These are phyloP conservation scores for Xylaria sp. DNA, from an alignment of 2,329 filamentous ascomycete genomes.

Conservation along the genomic window DNA sequence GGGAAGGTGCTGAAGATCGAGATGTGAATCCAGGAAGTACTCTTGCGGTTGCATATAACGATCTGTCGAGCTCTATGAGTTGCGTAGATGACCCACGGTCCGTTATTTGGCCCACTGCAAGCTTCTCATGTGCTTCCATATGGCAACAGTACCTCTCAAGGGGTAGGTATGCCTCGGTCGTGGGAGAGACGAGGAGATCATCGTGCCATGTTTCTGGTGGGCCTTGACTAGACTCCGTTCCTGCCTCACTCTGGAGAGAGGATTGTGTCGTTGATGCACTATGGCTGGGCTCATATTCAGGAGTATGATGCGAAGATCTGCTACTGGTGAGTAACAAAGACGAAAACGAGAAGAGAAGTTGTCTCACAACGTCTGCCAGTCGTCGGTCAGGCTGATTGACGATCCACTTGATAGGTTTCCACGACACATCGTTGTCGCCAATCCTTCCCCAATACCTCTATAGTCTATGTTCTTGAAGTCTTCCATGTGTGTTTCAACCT, in stretches of 20 bases:
- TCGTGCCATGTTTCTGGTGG: not conserved
- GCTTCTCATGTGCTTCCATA: slow-evolving; percentile 31
- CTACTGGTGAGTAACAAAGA: not conserved
- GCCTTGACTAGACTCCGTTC: not conserved
- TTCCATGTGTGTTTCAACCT: slow-evolving; percentile 22
- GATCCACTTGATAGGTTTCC: slow-evolving; percentile 29
- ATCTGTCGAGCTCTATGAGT: not conserved
- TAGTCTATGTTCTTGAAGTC: slow-evolving; percentile 32
- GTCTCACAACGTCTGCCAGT: slow-evolving; percentile 32
- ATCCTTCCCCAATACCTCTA: slow-evolving; percentile 32
- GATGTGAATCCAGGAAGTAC: not conserved
- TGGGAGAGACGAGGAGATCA: not conserved
- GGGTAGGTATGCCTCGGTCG: slow-evolving; percentile 6
- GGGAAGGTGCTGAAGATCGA: not conserved
- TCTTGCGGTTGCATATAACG: not conserved
- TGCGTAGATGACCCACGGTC: not conserved
- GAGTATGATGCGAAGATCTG: not conserved
- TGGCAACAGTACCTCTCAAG: slow-evolving; percentile 32
- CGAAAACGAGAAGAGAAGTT: not conserved
- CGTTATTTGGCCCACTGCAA: slow-evolving; percentile 25
- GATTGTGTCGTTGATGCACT: not conserved
- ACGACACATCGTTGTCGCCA: slow-evolving; percentile 15
- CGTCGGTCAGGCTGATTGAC: slow-evolving; percentile 28
- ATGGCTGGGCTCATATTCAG: not conserved
- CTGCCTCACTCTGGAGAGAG: not conserved